Evolutionary conservation across 129 eudicot species (phyloP).

Genomic region (Chrysanthemum makinoi): DNA sequence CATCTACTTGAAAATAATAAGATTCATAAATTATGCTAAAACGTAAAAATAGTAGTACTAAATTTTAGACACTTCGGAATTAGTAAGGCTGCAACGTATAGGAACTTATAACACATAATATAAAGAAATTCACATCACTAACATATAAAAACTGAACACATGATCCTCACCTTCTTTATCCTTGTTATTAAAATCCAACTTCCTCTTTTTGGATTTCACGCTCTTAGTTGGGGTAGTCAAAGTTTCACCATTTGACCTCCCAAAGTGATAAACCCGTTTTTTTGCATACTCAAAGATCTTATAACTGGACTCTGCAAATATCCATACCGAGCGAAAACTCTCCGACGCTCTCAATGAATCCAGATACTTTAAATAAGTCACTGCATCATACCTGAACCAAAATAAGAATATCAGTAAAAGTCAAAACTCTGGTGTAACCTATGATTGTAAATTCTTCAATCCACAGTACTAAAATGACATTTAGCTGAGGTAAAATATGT

Average conservation of each 20-base stretch:
- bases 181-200: slow-evolving; percentile 46
- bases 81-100: slow-evolving; percentile 11
- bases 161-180: slow-evolving; percentile 47
- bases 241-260: slow-evolving; percentile 50
- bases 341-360: slow-evolving; percentile 97
- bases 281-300: slow-evolving; percentile 94
- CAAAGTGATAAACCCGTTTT: slow-evolving; percentile 79
- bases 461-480: background rate
- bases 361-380: slow-evolving; percentile 90
- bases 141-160: background rate
- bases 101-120: background rate
- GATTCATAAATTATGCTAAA: background rate
- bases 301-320: slow-evolving; percentile 94
- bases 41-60: background rate
- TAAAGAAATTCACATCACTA: background rate
- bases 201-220: slow-evolving; percentile 60
- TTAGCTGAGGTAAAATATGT: background rate
- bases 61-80: background rate
- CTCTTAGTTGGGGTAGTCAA: slow-evolving; percentile 32
- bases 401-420: background rate
- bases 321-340: slow-evolving; percentile 98
- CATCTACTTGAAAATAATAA: slow-evolving; percentile 9
- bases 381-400: slow-evolving; percentile 84
- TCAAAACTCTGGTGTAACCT: background rate
- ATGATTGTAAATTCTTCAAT: background rate